These are phyloP conservation scores for Dimargaris verticillata DNA, from an alignment of 192 early-diverging fungal genomes.

Conservation along the genomic window DNA sequence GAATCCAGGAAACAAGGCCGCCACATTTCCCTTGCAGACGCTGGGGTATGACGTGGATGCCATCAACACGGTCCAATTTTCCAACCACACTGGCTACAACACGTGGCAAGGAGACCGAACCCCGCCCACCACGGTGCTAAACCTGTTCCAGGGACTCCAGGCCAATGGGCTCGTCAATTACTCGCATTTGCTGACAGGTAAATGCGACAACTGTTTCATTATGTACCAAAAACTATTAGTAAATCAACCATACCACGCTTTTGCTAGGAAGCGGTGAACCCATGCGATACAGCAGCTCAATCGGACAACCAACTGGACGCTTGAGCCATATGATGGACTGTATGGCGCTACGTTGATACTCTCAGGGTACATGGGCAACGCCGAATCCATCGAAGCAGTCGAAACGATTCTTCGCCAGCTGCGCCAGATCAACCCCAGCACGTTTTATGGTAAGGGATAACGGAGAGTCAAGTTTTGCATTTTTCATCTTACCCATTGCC, in stretches of 20 bases:
- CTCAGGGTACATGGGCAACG: constrained; percentile 71
- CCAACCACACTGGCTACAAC: constrained; percentile 85
- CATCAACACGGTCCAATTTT: constrained; percentile 84
- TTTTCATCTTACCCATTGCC: too few species aligned
- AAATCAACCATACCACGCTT: too few species aligned
- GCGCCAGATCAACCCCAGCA: constrained; percentile 24
- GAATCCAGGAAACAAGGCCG: constrained; percentile 64
- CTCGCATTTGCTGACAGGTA: constrained; percentile 69
- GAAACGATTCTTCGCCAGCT: constrained; percentile 36
- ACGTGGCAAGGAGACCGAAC: constrained; percentile 51
- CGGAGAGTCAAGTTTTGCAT: too few species aligned
- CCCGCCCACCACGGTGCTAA: constrained; percentile 40
- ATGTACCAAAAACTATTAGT: too few species aligned
- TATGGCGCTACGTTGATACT: not conserved
- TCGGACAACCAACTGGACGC: too few species aligned
- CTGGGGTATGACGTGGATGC: constrained; percentile 85
- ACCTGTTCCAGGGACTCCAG: constrained; percentile 54
- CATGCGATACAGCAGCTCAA: too few species aligned
- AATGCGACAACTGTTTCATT: too few species aligned
- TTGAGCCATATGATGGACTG: not conserved
- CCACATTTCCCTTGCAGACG: constrained; percentile 80
- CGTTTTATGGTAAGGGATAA: constrained; percentile 37
- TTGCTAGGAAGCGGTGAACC: too few species aligned
- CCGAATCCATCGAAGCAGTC: constrained; percentile 39
- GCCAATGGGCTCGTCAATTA: constrained; percentile 56